These are phyloP conservation scores for Nectriaceae sp. DNA, from an alignment of 2,329 filamentous ascomycete species.

Conservation along the genomic window DNA sequence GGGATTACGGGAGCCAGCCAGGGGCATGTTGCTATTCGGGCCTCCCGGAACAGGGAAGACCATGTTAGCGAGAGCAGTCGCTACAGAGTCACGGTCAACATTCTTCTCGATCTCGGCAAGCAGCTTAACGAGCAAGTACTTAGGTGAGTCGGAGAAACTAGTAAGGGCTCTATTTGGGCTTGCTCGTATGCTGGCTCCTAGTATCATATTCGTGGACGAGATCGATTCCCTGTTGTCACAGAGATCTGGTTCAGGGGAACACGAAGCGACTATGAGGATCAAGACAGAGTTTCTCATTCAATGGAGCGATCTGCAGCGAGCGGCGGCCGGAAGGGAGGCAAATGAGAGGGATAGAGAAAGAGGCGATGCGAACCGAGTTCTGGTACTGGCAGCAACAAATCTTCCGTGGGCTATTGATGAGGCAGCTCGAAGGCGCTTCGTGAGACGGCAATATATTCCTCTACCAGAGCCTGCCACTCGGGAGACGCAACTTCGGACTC, in stretches of 20 bases:
- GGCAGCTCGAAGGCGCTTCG: constrained; percentile 86
- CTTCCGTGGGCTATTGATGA: constrained; percentile 98
- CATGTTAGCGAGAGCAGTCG: constrained; percentile 89
- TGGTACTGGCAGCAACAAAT: constrained; percentile 95
- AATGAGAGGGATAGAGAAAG: constrained; percentile 65
- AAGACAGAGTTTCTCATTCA: constrained; percentile 98
- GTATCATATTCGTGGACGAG: constrained; percentile 98
- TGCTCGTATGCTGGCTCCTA: constrained; percentile 86
- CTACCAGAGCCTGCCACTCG: constrained; percentile 84
- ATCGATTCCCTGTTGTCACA: constrained; percentile 92
- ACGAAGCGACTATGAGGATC: constrained; percentile 89
- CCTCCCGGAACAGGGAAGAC: constrained; percentile 98
- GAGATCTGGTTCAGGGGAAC: constrained; percentile 79
- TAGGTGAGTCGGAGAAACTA: constrained; percentile 95
- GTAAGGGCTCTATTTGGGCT: constrained; percentile 88
- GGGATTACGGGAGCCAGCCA: constrained; percentile 88
- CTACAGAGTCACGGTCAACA: constrained; percentile 90
- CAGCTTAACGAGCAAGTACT: constrained; percentile 91
- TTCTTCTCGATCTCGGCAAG: constrained; percentile 98
- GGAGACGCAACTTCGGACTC: constrained; percentile 73
- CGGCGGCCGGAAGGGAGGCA: constrained; percentile 81
- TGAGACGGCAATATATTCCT: constrained; percentile 93
- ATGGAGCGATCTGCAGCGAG: constrained; percentile 91
- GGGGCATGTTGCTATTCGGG: constrained; percentile 94
- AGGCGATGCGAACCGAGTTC: constrained; percentile 83